phyloP scores from a whole-genome alignment of 768 basidiomycete genomes.

The Lentinula sp. region DNA sequence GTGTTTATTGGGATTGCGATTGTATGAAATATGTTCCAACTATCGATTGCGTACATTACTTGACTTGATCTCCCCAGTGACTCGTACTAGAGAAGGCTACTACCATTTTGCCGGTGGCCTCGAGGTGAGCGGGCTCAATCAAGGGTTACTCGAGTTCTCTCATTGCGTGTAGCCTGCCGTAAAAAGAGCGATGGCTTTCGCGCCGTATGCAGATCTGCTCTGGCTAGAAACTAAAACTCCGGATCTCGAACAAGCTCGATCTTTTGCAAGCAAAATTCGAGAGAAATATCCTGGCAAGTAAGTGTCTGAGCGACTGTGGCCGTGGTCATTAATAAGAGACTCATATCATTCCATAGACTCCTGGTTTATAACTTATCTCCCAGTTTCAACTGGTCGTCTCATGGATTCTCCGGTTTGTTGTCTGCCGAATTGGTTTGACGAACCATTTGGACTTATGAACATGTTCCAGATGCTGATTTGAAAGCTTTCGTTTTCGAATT shows the following conservation, averaged over 20 bases:
- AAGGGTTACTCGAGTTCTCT: neutral
- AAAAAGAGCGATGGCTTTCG: slow-evolving; percentile 72
- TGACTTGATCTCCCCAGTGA: slow-evolving; percentile 37
- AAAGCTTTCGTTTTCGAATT: slow-evolving; percentile 89
- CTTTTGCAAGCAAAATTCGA: slow-evolving; percentile 72
- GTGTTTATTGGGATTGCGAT: slow-evolving; percentile 88
- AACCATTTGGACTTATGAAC: slow-evolving; percentile 3
- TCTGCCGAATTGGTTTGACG: neutral
- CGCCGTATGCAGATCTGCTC: slow-evolving; percentile 82
- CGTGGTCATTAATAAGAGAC: neutral
- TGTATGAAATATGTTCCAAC: slow-evolving; percentile 35
- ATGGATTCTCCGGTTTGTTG: slow-evolving; percentile 63
- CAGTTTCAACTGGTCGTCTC: slow-evolving; percentile 88
- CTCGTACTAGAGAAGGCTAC: slow-evolving; percentile 87
- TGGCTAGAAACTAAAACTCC: slow-evolving; percentile 95
- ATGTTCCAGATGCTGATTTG: slow-evolving; percentile 53
- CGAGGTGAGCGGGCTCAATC: slow-evolving; percentile 34
- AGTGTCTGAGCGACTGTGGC: slow-evolving; percentile 10
- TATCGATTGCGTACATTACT: neutral
- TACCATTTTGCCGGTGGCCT: slow-evolving; percentile 83
- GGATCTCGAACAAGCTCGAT: slow-evolving; percentile 70
- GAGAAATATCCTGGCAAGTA: slow-evolving; percentile 69
- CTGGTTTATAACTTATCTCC: slow-evolving; percentile 93
- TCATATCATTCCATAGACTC: slow-evolving; percentile 41
- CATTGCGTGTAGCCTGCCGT: slow-evolving; percentile 56